Evolutionary conservation across 495 filamentous ascomycete species (phyloP), one percentile per base, ranked within the genome.

Genomic region (Durotheca rogersii): DNA sequence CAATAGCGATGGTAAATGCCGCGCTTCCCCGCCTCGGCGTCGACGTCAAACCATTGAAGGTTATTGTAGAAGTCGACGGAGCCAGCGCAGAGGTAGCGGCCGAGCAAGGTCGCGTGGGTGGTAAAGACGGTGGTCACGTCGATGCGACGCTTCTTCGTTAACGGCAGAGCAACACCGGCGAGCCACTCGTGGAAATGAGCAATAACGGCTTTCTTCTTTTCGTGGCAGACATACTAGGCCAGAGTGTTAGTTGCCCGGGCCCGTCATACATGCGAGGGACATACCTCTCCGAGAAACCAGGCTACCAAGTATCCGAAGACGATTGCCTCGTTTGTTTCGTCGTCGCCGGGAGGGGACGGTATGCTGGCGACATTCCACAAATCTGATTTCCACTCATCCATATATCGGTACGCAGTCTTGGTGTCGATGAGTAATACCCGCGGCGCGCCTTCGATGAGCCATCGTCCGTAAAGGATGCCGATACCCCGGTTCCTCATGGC

Each of bases 61-160:
- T 97, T 96, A 75, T 98, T 98, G 77, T 98, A 98, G 69, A 98
- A 98, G 68, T 98, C 93, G 19, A 97, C 93, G 2, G 89, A 95
- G 23, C 93, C 93, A 30, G 93, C 93, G 61, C 93, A 98, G 33
- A 98, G 86, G 61, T 98, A 98, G 40, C 93, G 84, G 38, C 93
- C 93, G 18, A 98, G 80, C 3, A 98, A 76, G 4, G 93, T 98
- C 7, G 93, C 93, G 65, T 98, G 93, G 3, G 93, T 98, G 25
- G 93, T 98, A 72, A 98, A 98, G 67, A 98, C 96, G 56, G 94
- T 97, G 6, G 93, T 98, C 36, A 96, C 80, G 63, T 98, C 93
- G 73, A 98, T 97, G 49, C 87, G 84, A 11, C 93, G 81, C 74
- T 88, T 95, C 72, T 91, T 94, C 65, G 84, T 86, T 54, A 98